These are phyloP conservation scores for Nigrograna mackinnonii DNA, from an alignment of 2,329 filamentous ascomycete species.

Conservation along the genomic window DNA sequence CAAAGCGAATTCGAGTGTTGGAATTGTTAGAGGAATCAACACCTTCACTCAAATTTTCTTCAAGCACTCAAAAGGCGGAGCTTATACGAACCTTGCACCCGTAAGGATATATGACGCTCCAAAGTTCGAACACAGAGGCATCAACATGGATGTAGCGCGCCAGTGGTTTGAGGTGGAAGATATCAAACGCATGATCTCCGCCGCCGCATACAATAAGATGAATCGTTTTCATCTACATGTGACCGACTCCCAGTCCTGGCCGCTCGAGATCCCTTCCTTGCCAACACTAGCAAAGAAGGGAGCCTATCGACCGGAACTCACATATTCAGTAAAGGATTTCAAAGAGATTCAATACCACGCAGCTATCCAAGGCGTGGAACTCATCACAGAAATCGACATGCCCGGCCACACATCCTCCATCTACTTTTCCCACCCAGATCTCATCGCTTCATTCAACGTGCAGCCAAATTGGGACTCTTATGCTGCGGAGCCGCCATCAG, in stretches of 20 bases:
- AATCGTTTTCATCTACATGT: slow-evolving; percentile 81
- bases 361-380: slow-evolving; percentile 67
- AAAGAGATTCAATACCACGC: slow-evolving; percentile 71
- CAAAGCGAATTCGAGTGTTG: slow-evolving; percentile 66
- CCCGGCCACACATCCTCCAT: slow-evolving; percentile 77
- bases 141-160: slow-evolving; percentile 78
- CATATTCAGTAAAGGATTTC: slow-evolving; percentile 70
- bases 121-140: slow-evolving; percentile 74
- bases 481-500: slow-evolving; percentile 59
- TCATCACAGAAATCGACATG: slow-evolving; percentile 79
- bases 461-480: slow-evolving; percentile 58
- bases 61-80: slow-evolving; percentile 61
- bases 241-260: slow-evolving; percentile 85
- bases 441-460: slow-evolving; percentile 66
- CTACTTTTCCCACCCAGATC: slow-evolving; percentile 67
- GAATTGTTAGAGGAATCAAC: slow-evolving; percentile 73
- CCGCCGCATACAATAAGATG: slow-evolving; percentile 77
- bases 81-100: slow-evolving; percentile 73
- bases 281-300: slow-evolving; percentile 74
- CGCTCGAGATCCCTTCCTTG: slow-evolving; percentile 75
- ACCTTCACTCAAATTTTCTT: slow-evolving; percentile 83
- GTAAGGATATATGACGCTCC: slow-evolving; percentile 74
- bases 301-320: slow-evolving; percentile 68
- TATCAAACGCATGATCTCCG: slow-evolving; percentile 77
- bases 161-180: slow-evolving; percentile 70